Conservation (phyloP, 176 grass and related monocot species). For the Zizania latifolia region DNA sequence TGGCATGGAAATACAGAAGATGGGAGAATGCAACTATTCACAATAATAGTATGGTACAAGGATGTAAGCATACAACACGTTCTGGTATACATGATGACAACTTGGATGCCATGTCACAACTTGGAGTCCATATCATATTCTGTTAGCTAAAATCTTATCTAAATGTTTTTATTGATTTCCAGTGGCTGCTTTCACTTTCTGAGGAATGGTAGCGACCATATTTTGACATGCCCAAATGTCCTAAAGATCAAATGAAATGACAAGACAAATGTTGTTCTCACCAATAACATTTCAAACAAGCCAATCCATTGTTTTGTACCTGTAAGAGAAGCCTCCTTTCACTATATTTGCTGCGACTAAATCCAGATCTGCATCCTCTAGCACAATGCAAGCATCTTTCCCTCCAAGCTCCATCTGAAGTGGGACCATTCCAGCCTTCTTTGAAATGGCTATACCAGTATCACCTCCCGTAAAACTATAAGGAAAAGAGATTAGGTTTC, state of each 20-base stretch:
- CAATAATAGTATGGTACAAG: not conserved
- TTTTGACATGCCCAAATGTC: not conserved
- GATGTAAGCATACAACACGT: not conserved
- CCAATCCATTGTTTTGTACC: slow-evolving; percentile 37
- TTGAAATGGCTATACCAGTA: slow-evolving; percentile 97
- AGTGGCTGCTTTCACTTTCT: not conserved
- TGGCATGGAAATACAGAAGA: not conserved
- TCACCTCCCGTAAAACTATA: slow-evolving; percentile 93
- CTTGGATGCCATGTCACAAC: too few species aligned
- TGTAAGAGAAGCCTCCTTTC: slow-evolving; percentile 97
- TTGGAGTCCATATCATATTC: slow-evolving; percentile 20
- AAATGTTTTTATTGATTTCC: not conserved
- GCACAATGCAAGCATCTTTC: slow-evolving; percentile 96
- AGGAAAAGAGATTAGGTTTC: slow-evolving; percentile 24
- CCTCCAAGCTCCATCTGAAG: slow-evolving; percentile 99
- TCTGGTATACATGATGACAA: not conserved
- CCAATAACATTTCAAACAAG: not conserved
- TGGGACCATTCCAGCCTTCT: slow-evolving; percentile 96
- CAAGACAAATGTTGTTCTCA: not conserved
- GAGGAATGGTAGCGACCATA: not conserved
- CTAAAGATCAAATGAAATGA: not conserved
- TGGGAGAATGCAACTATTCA: not conserved
- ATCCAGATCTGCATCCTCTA: slow-evolving; percentile 96
- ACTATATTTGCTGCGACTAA: slow-evolving; percentile 84
- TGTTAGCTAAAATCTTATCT: slow-evolving; percentile 22